Base-by-base conservation (phyloP, 2,329 filamentous ascomycete genomes). In the Curvularia eragrostidis region DNA sequence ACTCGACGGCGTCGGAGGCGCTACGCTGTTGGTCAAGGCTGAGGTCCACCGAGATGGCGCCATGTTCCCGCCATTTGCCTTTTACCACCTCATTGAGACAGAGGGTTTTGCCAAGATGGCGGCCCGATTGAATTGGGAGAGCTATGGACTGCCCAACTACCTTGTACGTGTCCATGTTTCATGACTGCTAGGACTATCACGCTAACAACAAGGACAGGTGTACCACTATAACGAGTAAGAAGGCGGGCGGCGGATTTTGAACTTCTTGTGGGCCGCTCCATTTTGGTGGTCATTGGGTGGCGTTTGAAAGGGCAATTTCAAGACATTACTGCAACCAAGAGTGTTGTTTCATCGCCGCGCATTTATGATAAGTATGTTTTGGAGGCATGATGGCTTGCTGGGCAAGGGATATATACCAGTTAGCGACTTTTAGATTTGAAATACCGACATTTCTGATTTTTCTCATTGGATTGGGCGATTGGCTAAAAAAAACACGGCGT, bases 21-120 rank as follows among this genome's bases (percentile, higher is more conserved):
- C 94, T 1, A 91, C 93, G 1, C 81, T 99, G 63, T 81, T 99
- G 71, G 95, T 99, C 59, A 97, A 97, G 81, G 95, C 93, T 1
- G 93, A 98, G 58, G 95, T 99, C 23, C 95, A 99, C 76, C 87
- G 95, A 24, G 95, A 99, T 72, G 95, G 95, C 19, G 94, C 95
- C 75, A 99, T 98, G 94, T 99, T 99, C 80, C 95, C 95, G 18
- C 87, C 95, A 0, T 99, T 99, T 75, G 80, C 94, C 3, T 99
- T 99, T 74, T 98, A 97, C 75, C 90, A 99, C 77, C 83, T 99
- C 59, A 96, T 99, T 60, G 95, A 99, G 82, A 98, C 95, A 0
- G 95, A 99, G 74, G 95, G 95, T 0, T 99, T 99, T 72, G 93
- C 95, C 18, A 97, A 94, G 80, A 99, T 99, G 95, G 93, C 93